A percentile compares a stretch with the other conserved stretches of the same genome.
These are phyloP conservation scores for Stachybotrys elegans DNA, from an alignment of 2,329 filamentous ascomycete genomes.

Conservation along the genomic window DNA sequence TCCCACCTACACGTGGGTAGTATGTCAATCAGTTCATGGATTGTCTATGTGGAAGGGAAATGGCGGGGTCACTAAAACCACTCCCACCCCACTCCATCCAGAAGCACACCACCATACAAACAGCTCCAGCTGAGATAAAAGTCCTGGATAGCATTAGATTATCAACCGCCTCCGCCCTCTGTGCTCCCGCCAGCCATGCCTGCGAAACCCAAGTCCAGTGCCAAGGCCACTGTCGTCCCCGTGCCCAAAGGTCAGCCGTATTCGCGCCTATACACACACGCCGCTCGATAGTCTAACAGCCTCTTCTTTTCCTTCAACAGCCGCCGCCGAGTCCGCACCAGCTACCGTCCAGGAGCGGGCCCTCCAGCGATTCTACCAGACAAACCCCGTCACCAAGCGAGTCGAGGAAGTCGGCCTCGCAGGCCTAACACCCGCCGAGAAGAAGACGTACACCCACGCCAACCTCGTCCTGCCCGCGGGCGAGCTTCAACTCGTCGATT, in stretches of 20 bases:
- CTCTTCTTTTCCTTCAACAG: constrained; percentile 8
- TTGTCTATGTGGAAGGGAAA: too few relatives aligned
- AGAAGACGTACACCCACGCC: constrained; percentile 42
- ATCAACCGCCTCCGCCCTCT: too few relatives aligned
- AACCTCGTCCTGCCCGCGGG: constrained; percentile 39
- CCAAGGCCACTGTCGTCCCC: constrained; percentile 20
- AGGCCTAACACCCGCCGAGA: constrained; percentile 41
- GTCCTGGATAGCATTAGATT: too few relatives aligned
- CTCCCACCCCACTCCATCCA: not conserved
- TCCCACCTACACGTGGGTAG: too few relatives aligned
- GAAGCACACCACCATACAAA: constrained; percentile 19
- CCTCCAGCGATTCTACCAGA: constrained; percentile 41
- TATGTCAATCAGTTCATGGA: too few relatives aligned
- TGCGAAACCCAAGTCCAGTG: constrained; percentile 30
- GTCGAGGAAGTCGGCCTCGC: constrained; percentile 39
- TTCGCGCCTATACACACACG: not conserved
- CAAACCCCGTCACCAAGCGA: constrained; percentile 43
- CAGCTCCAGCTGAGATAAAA: constrained; percentile 11
- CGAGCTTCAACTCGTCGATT: constrained; percentile 22
- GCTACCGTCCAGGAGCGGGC: constrained; percentile 45
- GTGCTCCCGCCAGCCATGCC: too few relatives aligned
- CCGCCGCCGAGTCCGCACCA: constrained; percentile 27
- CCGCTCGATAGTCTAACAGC: constrained; percentile 2
- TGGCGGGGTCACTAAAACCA: not conserved
- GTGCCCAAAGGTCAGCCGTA: constrained; percentile 13